These are phyloP conservation scores for Meira nashicola DNA, from an alignment of 1,284 basidiomycete species.

Conservation along the genomic window DNA sequence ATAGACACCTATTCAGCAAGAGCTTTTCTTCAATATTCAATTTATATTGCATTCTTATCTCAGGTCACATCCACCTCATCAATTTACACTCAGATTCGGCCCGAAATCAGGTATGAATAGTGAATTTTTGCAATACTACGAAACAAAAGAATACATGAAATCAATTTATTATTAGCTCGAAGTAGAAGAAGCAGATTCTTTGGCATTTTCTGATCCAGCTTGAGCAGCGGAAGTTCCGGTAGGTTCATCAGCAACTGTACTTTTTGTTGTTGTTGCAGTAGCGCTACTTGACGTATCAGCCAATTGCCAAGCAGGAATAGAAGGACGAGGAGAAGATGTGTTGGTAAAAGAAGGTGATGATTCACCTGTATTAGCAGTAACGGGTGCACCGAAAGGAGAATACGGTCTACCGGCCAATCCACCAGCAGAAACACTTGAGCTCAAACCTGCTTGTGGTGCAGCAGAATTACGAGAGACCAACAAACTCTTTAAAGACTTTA, in stretches of 20 bases:
- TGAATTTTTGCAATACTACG: background rate
- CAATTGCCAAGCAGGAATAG: conserved; percentile 50
- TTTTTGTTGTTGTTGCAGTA: background rate
- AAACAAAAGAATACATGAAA: conserved; percentile 20
- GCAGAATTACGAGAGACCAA: conserved; percentile 67
- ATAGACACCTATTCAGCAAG: too few relatives aligned
- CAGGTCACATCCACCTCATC: too few relatives aligned
- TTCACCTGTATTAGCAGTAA: conserved; percentile 12
- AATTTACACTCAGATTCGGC: too few relatives aligned
- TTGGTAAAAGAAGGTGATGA: conserved; percentile 16
- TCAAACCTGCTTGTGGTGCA: background rate
- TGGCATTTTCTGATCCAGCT: conserved; percentile 71
- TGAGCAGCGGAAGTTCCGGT: conserved; percentile 54
- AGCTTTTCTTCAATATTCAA: too few relatives aligned
- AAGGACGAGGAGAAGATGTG: conserved; percentile 33
- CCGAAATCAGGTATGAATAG: conserved; percentile 18
- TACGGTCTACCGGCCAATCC: background rate
- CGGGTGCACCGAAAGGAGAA: background rate
- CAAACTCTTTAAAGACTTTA: conserved; percentile 89
- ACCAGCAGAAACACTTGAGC: too few relatives aligned
- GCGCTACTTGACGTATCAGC: conserved; percentile 12
- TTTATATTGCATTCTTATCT: too few relatives aligned
- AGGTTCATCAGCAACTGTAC: conserved; percentile 3
- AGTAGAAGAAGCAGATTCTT: conserved; percentile 53
- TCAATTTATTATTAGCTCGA: conserved; percentile 32